phyloP scores from a whole-genome alignment of 768 basidiomycete genomes.

The Leccinellum albellum region DNA sequence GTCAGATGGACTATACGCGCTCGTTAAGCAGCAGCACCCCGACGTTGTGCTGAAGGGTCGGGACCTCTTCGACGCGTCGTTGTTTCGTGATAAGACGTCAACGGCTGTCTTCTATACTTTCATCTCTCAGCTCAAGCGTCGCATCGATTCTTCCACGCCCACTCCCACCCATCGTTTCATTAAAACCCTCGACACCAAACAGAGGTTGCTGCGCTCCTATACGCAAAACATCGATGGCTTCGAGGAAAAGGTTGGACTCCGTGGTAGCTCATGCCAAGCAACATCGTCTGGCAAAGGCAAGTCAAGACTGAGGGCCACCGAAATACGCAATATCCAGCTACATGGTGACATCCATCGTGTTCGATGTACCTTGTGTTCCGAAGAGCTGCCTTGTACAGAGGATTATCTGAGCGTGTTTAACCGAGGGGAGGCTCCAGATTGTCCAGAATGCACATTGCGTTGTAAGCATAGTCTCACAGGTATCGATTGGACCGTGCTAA shows the following conservation, averaged over 20 bases:
- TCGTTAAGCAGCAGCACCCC: constrained; percentile 84
- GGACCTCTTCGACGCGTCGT: constrained; percentile 90
- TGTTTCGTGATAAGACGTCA: constrained; percentile 83
- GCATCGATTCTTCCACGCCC: constrained; percentile 75
- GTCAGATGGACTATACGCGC: constrained; percentile 84
- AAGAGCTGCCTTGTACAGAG: constrained; percentile 65
- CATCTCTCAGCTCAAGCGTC: constrained; percentile 84
- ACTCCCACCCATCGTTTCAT: constrained; percentile 89
- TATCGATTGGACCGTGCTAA: neutral
- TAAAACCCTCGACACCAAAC: constrained; percentile 75
- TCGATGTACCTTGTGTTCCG: constrained; percentile 81
- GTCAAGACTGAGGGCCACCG: constrained; percentile 59
- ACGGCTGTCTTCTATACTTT: constrained; percentile 93
- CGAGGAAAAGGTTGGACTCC: constrained; percentile 76
- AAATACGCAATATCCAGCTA: constrained; percentile 85
- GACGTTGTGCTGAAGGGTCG: constrained; percentile 84
- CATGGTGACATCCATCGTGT: constrained; percentile 94
- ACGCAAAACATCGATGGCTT: constrained; percentile 98
- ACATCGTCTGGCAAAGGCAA: constrained; percentile 60
- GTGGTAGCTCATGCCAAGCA: constrained; percentile 57
- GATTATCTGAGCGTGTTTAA: constrained; percentile 63
- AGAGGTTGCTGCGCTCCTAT: constrained; percentile 84
- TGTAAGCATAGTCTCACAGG: constrained; percentile 51
- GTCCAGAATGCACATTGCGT: constrained; percentile 78
- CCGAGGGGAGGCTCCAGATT: constrained; percentile 72